These are phyloP conservation scores for Ophiostoma pallidulum DNA, from an alignment of 2,329 filamentous ascomycete species.

Conservation along the genomic window DNA sequence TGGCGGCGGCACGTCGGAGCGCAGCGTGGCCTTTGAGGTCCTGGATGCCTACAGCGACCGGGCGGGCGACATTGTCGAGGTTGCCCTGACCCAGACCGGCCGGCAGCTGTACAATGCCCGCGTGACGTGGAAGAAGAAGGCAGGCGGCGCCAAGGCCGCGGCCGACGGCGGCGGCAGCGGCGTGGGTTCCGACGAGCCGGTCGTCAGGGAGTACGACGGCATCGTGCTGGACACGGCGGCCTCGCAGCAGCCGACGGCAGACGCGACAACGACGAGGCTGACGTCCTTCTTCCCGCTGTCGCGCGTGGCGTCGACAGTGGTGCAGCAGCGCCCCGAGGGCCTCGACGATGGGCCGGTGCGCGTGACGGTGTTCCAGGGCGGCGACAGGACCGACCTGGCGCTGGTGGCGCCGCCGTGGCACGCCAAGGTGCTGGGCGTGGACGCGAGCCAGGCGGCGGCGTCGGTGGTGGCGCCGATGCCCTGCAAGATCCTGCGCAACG, in stretches of 20 bases:
- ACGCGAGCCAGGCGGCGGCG: constrained; percentile 60
- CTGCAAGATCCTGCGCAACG: constrained; percentile 87
- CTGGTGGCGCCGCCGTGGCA: constrained; percentile 66
- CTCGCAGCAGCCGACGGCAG: constrained; percentile 8
- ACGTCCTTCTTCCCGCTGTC: constrained; percentile 75
- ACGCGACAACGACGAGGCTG: constrained; percentile 30
- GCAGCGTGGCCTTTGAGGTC: constrained; percentile 43
- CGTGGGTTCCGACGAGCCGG: not conserved
- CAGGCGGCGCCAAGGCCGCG: constrained; percentile 14
- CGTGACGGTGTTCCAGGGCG: constrained; percentile 69
- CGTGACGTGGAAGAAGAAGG: constrained; percentile 28
- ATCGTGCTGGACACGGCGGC: constrained; percentile 33
- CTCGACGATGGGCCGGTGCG: constrained; percentile 34
- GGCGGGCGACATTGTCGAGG: constrained; percentile 43
- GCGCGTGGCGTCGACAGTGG: constrained; percentile 68
- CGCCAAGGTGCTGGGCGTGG: constrained; percentile 71
- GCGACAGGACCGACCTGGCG: constrained; percentile 48
- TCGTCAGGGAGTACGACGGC: constrained; percentile 33
- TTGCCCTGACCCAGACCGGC: constrained; percentile 39
- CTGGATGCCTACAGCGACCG: constrained; percentile 48
- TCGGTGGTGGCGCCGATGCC: constrained; percentile 93
- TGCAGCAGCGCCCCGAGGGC: constrained; percentile 38
- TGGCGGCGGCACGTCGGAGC: constrained; percentile 26
- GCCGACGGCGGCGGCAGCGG: not conserved
- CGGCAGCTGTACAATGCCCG: constrained; percentile 37